Evolutionary conservation across 371 early-diverging fungal species (phyloP), one percentile per base, ranked within the genome.

Genomic region (Mortierella sp.): DNA sequence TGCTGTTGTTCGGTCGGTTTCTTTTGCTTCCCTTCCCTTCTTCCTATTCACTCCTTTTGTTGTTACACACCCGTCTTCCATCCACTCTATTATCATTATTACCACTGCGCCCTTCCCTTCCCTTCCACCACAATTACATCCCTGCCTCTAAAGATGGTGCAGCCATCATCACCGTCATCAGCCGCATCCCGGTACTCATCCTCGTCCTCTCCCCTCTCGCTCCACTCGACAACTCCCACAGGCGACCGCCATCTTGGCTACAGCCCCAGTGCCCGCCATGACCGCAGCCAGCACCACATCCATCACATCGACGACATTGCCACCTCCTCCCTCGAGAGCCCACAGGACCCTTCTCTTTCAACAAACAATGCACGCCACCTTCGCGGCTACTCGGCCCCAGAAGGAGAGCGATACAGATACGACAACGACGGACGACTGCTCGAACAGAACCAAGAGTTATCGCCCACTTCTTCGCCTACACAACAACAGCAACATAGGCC

Each of bases 191-290:
- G 26, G 24, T 64, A 67, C 67, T 76, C 73, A 75, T 37, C 73
- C 51, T 59, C 73, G 19, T 72, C 73, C 50, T 48, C 76, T 26
- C 69, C 80, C 14, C 44, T 67, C 69, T n/a, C 71, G 13, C 69
- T 76, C 53, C 53, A 28, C 24, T 19, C 37, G 2, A 34, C 64
- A 64, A 37, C 64, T 34, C 34, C 64, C 24, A 64, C 64, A n/a
- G 31, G 57, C 53, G 71, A 59, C 31, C 34, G 16, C 34, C 54
- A 73, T 69, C 78, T 37, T 40, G 67, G 73, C 13, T 77, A 61
- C 24, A 72, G 37, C 46, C 64, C 77, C 5, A 72, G 50, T 48
- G 64, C 59, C 21, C 71, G 72, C 8, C 50, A 72, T 10, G 53
- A 53, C 51, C 77, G 50, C 31, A 71, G 64, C 48, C 77, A 59